phyloP scores from a whole-genome alignment of 75 land plant genomes.

The Chamaecyparis obtusa region DNA sequence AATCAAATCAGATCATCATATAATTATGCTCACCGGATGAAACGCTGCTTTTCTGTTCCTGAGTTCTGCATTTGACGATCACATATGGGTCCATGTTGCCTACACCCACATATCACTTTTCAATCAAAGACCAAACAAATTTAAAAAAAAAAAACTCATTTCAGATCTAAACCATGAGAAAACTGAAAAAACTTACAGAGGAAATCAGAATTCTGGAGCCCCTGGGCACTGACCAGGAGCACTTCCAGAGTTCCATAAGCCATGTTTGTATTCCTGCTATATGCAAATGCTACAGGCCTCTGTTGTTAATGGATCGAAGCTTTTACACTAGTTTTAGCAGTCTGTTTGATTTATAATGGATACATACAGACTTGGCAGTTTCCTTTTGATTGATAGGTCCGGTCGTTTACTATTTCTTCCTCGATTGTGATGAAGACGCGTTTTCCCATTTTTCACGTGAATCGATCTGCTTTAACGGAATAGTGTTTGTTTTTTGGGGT shows the following conservation, averaged over 20 bases:
- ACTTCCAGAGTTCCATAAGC: conserved; percentile 51
- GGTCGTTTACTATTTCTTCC: no score
- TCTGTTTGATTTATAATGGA: neutral
- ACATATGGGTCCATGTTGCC: conserved; percentile 75
- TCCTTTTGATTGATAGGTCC: neutral
- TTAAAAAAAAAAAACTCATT: no score
- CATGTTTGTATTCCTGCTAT: conserved; percentile 23
- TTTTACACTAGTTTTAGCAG: neutral
- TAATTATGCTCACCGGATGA: conserved; percentile 40
- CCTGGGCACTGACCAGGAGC: conserved; percentile 48
- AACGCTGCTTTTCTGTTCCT: conserved; percentile 67
- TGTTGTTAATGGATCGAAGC: neutral
- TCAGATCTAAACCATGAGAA: neutral
- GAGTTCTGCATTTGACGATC: conserved; percentile 46
- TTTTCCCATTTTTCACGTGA: no score
- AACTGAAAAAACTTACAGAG: conserved; percentile 32
- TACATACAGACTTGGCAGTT: neutral
- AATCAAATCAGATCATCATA: neutral
- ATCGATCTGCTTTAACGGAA: no score
- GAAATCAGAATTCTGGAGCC: conserved; percentile 51
- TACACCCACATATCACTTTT: conserved; percentile 14
- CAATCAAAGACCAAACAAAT: neutral
- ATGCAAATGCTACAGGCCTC: no score
- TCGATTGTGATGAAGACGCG: no score
- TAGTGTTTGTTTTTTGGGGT: no score